A percentile compares a stretch with the other conserved stretches of the same genome.
phyloP scores from a whole-genome alignment of 208 protist species.

The Angomonas deanei region DNA sequence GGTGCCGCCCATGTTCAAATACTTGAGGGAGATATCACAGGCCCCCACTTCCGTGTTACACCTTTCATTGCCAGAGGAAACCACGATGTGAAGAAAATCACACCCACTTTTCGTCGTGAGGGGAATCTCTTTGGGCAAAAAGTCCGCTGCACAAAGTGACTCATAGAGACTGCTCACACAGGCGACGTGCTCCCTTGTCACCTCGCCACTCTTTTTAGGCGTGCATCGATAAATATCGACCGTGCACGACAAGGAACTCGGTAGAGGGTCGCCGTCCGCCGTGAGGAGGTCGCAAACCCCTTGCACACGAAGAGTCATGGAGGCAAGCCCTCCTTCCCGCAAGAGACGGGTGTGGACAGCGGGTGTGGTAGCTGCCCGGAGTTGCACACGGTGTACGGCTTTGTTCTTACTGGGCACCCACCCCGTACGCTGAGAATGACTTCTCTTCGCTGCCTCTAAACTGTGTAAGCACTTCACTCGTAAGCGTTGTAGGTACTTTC shows the following conservation, averaged over 20 bases:
- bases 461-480: background rate
- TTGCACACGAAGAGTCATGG: background rate
- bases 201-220: too few species aligned
- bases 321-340: too few species aligned
- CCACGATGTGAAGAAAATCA: conserved; percentile 7
- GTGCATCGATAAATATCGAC: background rate
- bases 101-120: background rate
- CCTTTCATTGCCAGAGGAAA: conserved; percentile 5
- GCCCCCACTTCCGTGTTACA: conserved; percentile 7
- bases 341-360: too few species aligned
- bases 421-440: background rate
- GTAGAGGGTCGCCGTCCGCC: background rate
- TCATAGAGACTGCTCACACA: too few species aligned
- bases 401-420: background rate
- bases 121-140: background rate
- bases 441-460: background rate
- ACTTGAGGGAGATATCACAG: conserved; percentile 14
- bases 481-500: background rate
- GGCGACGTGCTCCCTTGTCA: too few species aligned
- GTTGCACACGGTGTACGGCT: too few species aligned
- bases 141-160: background rate
- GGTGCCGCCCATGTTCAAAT: background rate
- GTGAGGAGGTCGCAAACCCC: background rate
- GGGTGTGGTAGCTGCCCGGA: too few species aligned
- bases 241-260: background rate